These are phyloP conservation scores for Thelonectria rubi DNA, from an alignment of 2,329 filamentous ascomycete genomes.

Conservation along the genomic window DNA sequence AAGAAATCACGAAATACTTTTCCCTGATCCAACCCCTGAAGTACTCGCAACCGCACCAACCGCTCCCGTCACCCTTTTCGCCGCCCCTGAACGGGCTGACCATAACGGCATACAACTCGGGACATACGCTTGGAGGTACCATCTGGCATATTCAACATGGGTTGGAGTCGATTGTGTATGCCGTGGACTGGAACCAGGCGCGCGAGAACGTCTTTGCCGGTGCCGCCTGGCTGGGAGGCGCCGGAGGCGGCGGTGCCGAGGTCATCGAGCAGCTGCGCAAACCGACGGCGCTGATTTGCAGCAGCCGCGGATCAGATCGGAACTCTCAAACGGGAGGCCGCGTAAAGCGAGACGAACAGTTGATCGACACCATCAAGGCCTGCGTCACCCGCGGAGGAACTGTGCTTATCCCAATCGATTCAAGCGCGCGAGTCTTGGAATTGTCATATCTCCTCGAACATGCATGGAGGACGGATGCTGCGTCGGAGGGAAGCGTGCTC, in stretches of 20 bases:
- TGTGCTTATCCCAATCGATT: constrained; percentile 92
- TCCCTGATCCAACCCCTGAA: constrained; percentile 90
- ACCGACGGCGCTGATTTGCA: constrained; percentile 93
- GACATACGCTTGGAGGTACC: constrained; percentile 93
- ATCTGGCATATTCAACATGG: constrained; percentile 99
- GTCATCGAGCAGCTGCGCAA: constrained; percentile 94
- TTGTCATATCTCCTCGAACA: constrained; percentile 92
- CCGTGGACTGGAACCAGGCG: constrained; percentile 98
- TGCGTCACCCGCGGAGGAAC: constrained; percentile 86
- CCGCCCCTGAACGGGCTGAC: constrained; percentile 90
- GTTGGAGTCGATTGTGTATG: constrained; percentile 95
- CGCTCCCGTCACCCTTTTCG: constrained; percentile 85
- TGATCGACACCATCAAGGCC: constrained; percentile 82
- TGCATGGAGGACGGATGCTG: constrained; percentile 78
- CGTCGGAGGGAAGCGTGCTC: constrained; percentile 60
- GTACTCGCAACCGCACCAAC: constrained; percentile 96
- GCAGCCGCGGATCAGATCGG: constrained; percentile 80
- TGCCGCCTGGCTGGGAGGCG: constrained; percentile 90
- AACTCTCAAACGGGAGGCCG: constrained; percentile 76
- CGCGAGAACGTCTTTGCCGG: constrained; percentile 93
- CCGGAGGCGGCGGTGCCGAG: constrained; percentile 81
- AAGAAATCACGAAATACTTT: constrained; percentile 94
- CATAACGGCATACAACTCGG: constrained; percentile 95
- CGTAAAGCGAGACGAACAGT: constrained; percentile 83
- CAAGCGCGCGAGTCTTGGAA: constrained; percentile 92